Conservation (phyloP, 192 early-diverging fungal genomes). For the Coemansia erecta region DNA sequence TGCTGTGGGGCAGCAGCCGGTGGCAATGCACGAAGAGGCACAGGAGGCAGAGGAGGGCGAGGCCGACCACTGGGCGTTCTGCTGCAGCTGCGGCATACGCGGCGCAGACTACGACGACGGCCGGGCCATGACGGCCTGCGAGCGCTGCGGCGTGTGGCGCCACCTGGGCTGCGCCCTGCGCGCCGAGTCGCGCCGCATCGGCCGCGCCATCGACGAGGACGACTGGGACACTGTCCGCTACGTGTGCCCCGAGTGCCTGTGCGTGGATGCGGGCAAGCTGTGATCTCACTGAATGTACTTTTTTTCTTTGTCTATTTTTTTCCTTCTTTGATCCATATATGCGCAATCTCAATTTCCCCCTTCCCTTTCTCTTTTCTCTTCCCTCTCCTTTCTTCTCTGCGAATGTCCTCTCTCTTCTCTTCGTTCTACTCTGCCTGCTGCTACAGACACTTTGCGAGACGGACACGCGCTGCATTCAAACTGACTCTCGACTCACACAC, state of each 20-base stretch:
- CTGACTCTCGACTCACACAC: neutral
- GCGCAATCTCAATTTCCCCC: no score
- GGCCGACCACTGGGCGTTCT: slow-evolving; percentile 38
- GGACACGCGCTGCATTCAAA: neutral
- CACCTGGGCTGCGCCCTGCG: slow-evolving; percentile 38
- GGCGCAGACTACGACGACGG: slow-evolving; percentile 43
- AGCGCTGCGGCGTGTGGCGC: slow-evolving; percentile 27
- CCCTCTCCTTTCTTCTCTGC: neutral
- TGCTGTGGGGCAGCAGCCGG: slow-evolving; percentile 5
- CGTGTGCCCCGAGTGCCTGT: neutral
- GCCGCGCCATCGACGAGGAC: slow-evolving; percentile 16
- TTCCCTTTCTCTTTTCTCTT: slow-evolving; percentile 1
- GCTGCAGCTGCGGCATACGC: slow-evolving; percentile 25
- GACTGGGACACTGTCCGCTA: slow-evolving; percentile 3
- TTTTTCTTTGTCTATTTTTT: neutral
- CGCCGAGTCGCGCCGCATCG: slow-evolving; percentile 21
- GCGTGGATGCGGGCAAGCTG: neutral
- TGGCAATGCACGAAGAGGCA: neutral
- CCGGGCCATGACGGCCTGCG: slow-evolving; percentile 41
- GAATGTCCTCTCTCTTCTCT: no score
- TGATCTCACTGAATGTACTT: neutral
- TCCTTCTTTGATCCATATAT: no score
- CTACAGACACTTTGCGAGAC: neutral
- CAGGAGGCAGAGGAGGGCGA: neutral
- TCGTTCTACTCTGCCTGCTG: neutral